These are phyloP conservation scores for Hypomyces perniciosus DNA, from an alignment of 2,329 filamentous ascomycete genomes.

Conservation along the genomic window DNA sequence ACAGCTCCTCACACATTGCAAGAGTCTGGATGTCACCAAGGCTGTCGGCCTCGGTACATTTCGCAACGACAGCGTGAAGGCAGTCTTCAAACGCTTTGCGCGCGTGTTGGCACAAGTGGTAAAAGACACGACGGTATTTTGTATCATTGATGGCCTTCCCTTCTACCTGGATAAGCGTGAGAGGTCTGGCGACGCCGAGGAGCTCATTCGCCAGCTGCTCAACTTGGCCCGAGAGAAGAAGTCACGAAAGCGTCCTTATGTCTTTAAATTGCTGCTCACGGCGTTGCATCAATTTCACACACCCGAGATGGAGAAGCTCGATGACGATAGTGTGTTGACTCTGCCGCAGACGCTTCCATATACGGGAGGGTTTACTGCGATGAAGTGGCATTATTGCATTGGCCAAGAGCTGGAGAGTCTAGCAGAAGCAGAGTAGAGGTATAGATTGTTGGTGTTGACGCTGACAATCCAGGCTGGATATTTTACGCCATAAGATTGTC, in stretches of 20 bases:
- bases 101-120: neutral
- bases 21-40: neutral
- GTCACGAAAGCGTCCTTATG: too few species aligned
- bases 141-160: neutral
- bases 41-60: neutral
- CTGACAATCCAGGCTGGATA: too few species aligned
- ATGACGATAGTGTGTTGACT: neutral
- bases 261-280: neutral
- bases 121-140: neutral
- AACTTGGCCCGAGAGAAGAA: neutral
- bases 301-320: neutral
- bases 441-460: too few species aligned
- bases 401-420: neutral
- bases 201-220: neutral
- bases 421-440: too few species aligned
- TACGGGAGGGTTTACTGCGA: neutral
- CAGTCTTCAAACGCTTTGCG: neutral
- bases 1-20: neutral
- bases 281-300: neutral
- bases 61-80: neutral
- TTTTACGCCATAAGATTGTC: too few species aligned
- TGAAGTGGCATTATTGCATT: neutral
- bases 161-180: neutral
- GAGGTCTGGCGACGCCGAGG: neutral
- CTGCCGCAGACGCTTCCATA: neutral